Conservation (phyloP, 2,329 filamentous ascomycete genomes). For the Ophiosphaerella herpotricha region DNA sequence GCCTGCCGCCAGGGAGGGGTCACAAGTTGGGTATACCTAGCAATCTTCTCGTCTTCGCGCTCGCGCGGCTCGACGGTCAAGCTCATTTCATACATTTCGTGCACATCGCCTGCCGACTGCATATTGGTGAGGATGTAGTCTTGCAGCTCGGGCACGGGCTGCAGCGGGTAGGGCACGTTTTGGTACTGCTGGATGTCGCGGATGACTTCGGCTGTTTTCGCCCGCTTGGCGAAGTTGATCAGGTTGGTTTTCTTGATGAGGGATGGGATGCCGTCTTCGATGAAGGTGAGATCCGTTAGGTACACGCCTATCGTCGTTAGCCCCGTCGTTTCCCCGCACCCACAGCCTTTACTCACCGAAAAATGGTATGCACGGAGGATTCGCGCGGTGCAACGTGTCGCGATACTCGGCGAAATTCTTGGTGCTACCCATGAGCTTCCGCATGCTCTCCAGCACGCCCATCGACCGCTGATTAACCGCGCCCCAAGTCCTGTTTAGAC, state of each 20-base stretch:
- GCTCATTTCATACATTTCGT: slow-evolving; percentile 99
- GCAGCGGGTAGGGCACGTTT: slow-evolving; percentile 92
- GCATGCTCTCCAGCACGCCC: slow-evolving; percentile 83
- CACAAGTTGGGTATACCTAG: slow-evolving; percentile 67
- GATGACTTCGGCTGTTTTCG: slow-evolving; percentile 97
- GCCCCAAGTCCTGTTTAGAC: slow-evolving; percentile 90
- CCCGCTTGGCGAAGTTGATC: slow-evolving; percentile 98
- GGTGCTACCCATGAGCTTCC: slow-evolving; percentile 91
- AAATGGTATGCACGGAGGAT: slow-evolving; percentile 97
- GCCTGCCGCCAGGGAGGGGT: slow-evolving; percentile 1
- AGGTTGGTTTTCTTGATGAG: slow-evolving; percentile 94
- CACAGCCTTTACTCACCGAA: slow-evolving; percentile 68
- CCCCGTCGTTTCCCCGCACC: not conserved
- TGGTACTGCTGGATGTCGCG: slow-evolving; percentile 99
- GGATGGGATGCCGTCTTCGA: slow-evolving; percentile 96
- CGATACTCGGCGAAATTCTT: slow-evolving; percentile 98
- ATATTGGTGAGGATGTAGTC: slow-evolving; percentile 97
- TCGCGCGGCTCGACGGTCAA: slow-evolving; percentile 91
- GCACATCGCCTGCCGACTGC: slow-evolving; percentile 91
- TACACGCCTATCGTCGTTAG: slow-evolving; percentile 73
- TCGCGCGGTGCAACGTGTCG: slow-evolving; percentile 87
- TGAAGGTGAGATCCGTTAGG: slow-evolving; percentile 95
- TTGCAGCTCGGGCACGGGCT: slow-evolving; percentile 87
- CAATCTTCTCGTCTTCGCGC: slow-evolving; percentile 98
- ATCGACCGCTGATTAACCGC: slow-evolving; percentile 87